Base-by-base conservation (phyloP, 2,329 filamentous ascomycete genomes). In the Penicillium sumatraense region DNA sequence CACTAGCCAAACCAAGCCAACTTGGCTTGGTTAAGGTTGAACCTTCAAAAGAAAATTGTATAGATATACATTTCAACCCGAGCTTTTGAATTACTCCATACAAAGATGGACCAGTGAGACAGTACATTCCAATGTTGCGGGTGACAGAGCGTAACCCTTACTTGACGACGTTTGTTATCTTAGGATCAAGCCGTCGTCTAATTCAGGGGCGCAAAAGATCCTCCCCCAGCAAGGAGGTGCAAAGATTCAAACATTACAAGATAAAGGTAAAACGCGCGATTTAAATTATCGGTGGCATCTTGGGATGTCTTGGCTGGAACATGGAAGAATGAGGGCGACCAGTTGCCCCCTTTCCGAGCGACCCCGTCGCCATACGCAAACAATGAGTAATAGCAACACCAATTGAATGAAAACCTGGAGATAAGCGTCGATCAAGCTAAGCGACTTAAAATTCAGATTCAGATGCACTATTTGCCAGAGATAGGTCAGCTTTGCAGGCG, bases 291-390 rank as follows among this genome's bases (percentile, higher is more conserved):
- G 21, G 27, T 33, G 42, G 42, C 27, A 46, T 46, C 42, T 31
- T 46, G 42, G n/a, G 16, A 31, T 29, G 42, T 21, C 42, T 31
- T 46, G 24, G 27, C 42, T 46, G 24, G n/a, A n/a, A 26, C 20
- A 26, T 29, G 42, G 26, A 45, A 31, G 42, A 46, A 46, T 46
- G 42, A 44, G 23, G 40, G 23, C 6, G 11, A 46, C 26, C 42
- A 46, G 42, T 46, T 18, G 14, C 42, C 42, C 42, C 42, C 18
- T 46, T 46, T 46, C 27, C 42, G 42, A 46, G 18, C 42, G 21
- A 46, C 16, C 27, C 41, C 42, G 26, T 31, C 16, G 26, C 27
- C 24, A 29, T 24, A 46, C 26, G 11, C 42, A 46, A 46, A 46
- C 27, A 46, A 31, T 46, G 42, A 46, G 18, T 46, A 46, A 46